Percentiles rank a stretch among this genome's conserved stretches.
phyloP scores from a whole-genome alignment of 805 yeast genomes.

The Barnettozyma siamensis region DNA sequence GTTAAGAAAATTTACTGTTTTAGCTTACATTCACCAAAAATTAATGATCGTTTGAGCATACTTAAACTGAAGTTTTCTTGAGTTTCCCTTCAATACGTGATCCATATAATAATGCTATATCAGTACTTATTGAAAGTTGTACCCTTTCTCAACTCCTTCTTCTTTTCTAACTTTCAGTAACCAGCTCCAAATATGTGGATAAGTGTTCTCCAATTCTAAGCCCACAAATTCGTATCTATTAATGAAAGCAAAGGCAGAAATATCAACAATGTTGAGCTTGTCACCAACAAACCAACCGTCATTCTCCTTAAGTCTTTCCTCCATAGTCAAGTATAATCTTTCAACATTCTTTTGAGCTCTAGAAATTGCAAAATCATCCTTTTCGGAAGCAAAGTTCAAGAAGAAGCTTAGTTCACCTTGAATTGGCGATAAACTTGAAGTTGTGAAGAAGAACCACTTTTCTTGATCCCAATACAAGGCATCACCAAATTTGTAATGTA shows the following conservation, averaged over 20 bases:
- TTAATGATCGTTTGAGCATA: background rate
- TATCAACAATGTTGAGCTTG: constrained; percentile 49
- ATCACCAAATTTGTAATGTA: constrained; percentile 28
- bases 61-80: no score
- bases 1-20: constrained; percentile 1
- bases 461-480: constrained; percentile 40
- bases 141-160: constrained; percentile 3
- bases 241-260: constrained; percentile 28
- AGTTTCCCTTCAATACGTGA: no score
- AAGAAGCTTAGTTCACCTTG: constrained; percentile 44
- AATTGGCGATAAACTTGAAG: constrained; percentile 52
- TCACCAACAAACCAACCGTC: constrained; percentile 50
- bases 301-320: constrained; percentile 38
- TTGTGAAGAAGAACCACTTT: constrained; percentile 47
- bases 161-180: background rate
- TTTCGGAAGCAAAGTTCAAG: constrained; percentile 27
- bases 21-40: constrained; percentile 2
- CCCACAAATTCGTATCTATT: constrained; percentile 32
- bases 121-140: no score
- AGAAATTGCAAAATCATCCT: constrained; percentile 44
- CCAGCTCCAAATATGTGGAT: constrained; percentile 3
- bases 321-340: constrained; percentile 45
- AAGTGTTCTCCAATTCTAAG: background rate
- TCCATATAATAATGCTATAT: no score
- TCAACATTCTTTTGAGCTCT: constrained; percentile 36